Evolutionary conservation across 225 moss, liverwort and hornwort species (phyloP).

Genomic region (Physcomitrium patens): DNA sequence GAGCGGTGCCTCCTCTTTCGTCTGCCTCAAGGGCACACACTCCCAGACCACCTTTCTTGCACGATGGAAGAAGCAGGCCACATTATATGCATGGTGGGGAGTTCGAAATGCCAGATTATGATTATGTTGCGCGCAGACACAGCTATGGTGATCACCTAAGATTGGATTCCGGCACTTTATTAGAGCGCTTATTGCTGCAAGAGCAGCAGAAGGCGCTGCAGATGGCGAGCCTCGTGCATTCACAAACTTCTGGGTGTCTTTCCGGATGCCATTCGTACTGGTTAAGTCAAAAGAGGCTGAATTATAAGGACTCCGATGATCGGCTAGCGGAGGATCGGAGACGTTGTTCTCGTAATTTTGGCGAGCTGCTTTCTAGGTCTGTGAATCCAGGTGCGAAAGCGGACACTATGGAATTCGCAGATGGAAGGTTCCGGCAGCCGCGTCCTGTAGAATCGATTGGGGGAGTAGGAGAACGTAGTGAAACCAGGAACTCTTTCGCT

Average conservation of each 20-base stretch:
- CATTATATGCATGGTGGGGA: slow-evolving; percentile 36
- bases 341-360: slow-evolving; percentile 41
- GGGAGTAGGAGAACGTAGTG: slow-evolving; percentile 41
- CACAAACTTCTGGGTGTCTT: slow-evolving; percentile 53
- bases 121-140: slow-evolving; percentile 42
- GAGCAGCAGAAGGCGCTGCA: slow-evolving; percentile 60
- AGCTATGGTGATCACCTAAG: slow-evolving; percentile 48
- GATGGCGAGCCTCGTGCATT: slow-evolving; percentile 52
- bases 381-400: slow-evolving; percentile 36
- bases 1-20: slow-evolving; percentile 54
- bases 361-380: slow-evolving; percentile 40
- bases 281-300: slow-evolving; percentile 30
- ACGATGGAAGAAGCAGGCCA: slow-evolving; percentile 38
- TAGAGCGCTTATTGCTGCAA: slow-evolving; percentile 59
- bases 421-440: slow-evolving; percentile 45
- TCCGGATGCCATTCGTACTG: slow-evolving; percentile 52
- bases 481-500: slow-evolving; percentile 38
- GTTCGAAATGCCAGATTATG: slow-evolving; percentile 46
- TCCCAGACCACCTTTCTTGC: slow-evolving; percentile 33
- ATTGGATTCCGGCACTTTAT: slow-evolving; percentile 45
- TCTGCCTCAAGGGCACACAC: slow-evolving; percentile 47
- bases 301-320: slow-evolving; percentile 50
- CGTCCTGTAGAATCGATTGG: slow-evolving; percentile 34
- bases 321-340: slow-evolving; percentile 42
- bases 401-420: slow-evolving; percentile 36